A percentile compares a stretch with the other conserved stretches of the same genome.
Conservation (phyloP, 352 stramenopile genomes). For the Phytophthora hibernalis region DNA sequence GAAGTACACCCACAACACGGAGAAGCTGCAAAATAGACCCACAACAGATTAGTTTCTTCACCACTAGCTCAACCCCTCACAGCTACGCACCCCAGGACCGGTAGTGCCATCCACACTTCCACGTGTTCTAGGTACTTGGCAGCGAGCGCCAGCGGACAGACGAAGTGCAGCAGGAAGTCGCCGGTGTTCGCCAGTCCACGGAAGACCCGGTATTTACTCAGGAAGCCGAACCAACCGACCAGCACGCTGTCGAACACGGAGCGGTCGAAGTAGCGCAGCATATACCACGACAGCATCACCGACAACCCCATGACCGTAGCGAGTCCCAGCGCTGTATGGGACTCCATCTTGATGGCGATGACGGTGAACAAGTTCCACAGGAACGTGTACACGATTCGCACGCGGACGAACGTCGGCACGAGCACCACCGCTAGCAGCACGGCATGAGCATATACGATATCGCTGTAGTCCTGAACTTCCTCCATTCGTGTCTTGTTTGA, state of each 20-base stretch:
- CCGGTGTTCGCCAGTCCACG: constrained; percentile 24
- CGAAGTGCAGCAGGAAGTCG: constrained; percentile 38
- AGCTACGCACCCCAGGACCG: constrained; percentile 35
- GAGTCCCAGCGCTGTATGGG: constrained; percentile 32
- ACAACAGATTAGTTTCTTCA: neutral
- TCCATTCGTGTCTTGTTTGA: constrained; percentile 18
- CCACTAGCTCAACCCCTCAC: neutral
- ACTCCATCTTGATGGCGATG: constrained; percentile 34
- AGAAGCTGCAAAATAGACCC: constrained; percentile 24
- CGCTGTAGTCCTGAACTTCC: constrained; percentile 14
- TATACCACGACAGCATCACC: constrained; percentile 49
- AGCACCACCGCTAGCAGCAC: constrained; percentile 27
- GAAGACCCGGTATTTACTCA: constrained; percentile 41
- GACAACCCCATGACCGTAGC: constrained; percentile 37
- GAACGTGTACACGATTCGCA: constrained; percentile 37
- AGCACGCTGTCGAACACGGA: constrained; percentile 43
- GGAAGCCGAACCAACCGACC: constrained; percentile 42
- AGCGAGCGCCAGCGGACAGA: constrained; percentile 29
- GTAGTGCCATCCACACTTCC: constrained; percentile 44
- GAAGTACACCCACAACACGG: constrained; percentile 40
- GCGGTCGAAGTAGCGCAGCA: constrained; percentile 37
- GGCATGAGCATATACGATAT: constrained; percentile 21
- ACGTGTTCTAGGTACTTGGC: constrained; percentile 35
- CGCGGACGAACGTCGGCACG: constrained; percentile 30
- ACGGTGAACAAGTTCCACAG: constrained; percentile 34